Evolutionary conservation across 768 basidiomycete genomes (phyloP).

Genomic region (Mycena epipterygia): DNA sequence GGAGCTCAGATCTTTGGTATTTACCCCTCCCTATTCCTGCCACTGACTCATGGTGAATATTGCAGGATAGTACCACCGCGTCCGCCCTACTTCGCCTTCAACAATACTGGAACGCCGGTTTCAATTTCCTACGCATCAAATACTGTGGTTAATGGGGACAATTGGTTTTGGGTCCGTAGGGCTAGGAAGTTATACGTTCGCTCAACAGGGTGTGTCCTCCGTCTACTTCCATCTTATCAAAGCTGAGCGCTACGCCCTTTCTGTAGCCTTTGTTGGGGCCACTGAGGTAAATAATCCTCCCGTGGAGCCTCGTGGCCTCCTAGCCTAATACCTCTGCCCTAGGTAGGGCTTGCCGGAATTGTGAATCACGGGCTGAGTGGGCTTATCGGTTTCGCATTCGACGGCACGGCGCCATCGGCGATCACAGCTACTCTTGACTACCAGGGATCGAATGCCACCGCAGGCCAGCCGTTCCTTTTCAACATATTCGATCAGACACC

Average conservation of each 20-base stretch:
- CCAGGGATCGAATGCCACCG: background rate
- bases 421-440: background rate
- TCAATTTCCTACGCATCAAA: background rate
- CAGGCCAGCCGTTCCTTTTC: slow-evolving; percentile 15
- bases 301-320: too few species aligned
- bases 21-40: background rate
- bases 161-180: background rate
- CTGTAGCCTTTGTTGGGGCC: background rate
- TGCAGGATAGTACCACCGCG: background rate
- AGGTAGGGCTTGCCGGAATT: background rate
- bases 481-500: slow-evolving; percentile 16
- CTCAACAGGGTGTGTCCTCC: background rate
- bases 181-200: background rate
- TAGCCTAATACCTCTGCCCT: too few species aligned
- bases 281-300: background rate
- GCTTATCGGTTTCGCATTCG: slow-evolving; percentile 10
- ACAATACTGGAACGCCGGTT: background rate
- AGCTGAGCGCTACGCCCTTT: too few species aligned
- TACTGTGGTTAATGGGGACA: background rate
- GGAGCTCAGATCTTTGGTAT: background rate
- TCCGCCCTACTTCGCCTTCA: background rate
- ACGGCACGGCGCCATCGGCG: background rate
- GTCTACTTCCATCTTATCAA: background rate
- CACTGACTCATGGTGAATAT: background rate
- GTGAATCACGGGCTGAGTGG: background rate